Conservation (phyloP, 495 filamentous ascomycete genomes). For the Penicillium herquei region DNA sequence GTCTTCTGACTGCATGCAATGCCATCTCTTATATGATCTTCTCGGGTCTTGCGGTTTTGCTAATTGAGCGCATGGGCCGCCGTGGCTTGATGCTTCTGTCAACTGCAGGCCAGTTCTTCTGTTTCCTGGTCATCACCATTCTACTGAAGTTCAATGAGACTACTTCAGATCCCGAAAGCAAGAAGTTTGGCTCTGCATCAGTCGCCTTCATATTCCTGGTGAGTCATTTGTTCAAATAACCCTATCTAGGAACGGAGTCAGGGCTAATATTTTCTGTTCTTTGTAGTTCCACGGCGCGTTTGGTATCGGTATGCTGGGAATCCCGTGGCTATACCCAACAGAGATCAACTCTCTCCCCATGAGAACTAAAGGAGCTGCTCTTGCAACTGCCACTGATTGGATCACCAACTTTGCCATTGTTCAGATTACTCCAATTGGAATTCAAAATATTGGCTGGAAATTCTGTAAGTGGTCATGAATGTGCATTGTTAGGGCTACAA, state of each 20-base stretch:
- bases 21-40: constrained; percentile 51
- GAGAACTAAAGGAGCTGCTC: constrained; percentile 56
- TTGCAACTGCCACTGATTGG: constrained; percentile 61
- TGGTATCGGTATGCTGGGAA: constrained; percentile 56
- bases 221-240: background rate
- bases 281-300: constrained; percentile 45
- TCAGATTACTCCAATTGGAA: constrained; percentile 58
- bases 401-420: constrained; percentile 62
- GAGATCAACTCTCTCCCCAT: constrained; percentile 61
- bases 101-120: constrained; percentile 42
- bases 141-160: constrained; percentile 46
- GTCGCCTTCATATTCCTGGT: constrained; percentile 47
- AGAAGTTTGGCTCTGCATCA: constrained; percentile 35
- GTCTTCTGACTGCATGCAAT: constrained; percentile 51
- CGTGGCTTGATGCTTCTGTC: constrained; percentile 54
- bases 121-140: constrained; percentile 58
- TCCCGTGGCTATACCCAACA: constrained; percentile 62
- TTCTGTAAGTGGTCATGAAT: constrained; percentile 41
- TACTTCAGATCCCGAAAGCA: constrained; percentile 15
- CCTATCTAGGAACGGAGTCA: background rate
- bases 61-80: constrained; percentile 52
- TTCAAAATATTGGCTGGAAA: constrained; percentile 45
- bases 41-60: constrained; percentile 39
- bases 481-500: background rate
- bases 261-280: background rate